A percentile compares a stretch with the other conserved stretches of the same genome.
Conservation (phyloP, 768 basidiomycete genomes). For the Cystobasidium tubakii region DNA sequence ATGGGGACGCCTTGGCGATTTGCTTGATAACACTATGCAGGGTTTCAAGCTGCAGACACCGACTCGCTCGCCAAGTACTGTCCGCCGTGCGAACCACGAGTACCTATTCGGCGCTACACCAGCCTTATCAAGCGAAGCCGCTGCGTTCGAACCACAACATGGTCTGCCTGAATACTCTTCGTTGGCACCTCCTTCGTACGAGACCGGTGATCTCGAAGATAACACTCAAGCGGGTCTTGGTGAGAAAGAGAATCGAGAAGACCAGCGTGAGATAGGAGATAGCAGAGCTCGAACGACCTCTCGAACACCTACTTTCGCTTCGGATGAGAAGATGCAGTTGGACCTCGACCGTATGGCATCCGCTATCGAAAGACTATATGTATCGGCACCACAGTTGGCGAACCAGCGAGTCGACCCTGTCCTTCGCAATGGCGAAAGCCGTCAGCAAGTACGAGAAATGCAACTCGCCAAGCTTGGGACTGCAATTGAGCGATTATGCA, state of each 20-base stretch:
- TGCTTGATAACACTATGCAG: slow-evolving; percentile 57
- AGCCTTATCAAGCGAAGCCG: neutral
- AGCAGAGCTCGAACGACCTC: neutral
- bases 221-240: neutral
- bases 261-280: slow-evolving; percentile 1
- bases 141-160: slow-evolving; percentile 13
- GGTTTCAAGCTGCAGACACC: slow-evolving; percentile 59
- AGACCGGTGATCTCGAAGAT: slow-evolving; percentile 3
- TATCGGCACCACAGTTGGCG: slow-evolving; percentile 76
- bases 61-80: slow-evolving; percentile 51
- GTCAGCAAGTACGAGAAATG: slow-evolving; percentile 64
- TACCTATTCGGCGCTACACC: slow-evolving; percentile 45
- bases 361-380: slow-evolving; percentile 83
- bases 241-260: slow-evolving; percentile 40
- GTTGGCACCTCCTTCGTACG: slow-evolving; percentile 35
- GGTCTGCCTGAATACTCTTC: slow-evolving; percentile 26
- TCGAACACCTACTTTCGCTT: slow-evolving; percentile 30
- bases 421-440: slow-evolving; percentile 54
- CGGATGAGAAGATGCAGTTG: slow-evolving; percentile 69
- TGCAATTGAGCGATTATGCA: slow-evolving; percentile 46
- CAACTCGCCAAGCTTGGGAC: slow-evolving; percentile 57
- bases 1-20: slow-evolving; percentile 68
- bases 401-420: slow-evolving; percentile 77
- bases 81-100: slow-evolving; percentile 33
- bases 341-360: slow-evolving; percentile 78